Base-by-base conservation (phyloP, 2,329 filamentous ascomycete genomes). In the Colletotrichum sp. region DNA sequence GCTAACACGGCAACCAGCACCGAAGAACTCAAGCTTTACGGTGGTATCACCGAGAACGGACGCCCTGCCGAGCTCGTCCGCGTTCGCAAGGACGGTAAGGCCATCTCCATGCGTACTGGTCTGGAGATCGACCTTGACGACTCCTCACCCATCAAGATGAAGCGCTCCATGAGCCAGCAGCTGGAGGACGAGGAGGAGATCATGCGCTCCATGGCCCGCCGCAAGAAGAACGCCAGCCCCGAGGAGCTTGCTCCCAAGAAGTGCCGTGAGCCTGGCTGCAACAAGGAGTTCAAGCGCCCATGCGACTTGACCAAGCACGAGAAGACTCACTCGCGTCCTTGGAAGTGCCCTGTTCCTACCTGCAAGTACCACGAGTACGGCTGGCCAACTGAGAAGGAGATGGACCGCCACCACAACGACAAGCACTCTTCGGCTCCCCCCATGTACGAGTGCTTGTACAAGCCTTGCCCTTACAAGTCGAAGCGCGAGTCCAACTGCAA, bases 291-390 rank as follows among this genome's bases (percentile, higher is more conserved):
- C 87, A 97, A 97, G 85, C 93, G 97, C 75, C 95, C 95, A n/a
- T 98, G 97, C 84, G 97, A 99, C 83, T 87, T 98, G 73, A 98
- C 95, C 77, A 98, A 98, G 88, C 97, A 99, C 85, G 94, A 98
- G 86, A 99, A 98, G 88, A 98, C 96, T 0, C 97, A 99, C 83
- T 95, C 95, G 70, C 94, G 97, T 43, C 97, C 96, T 12, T 98
- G 94, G 94, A 99, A 99, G 87, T 99, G 97, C 84, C 90, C 92
- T 8, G 87, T 94, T 27, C 81, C 90, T 54, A 92, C 90, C 59
- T 98, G 97, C 93, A 98, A 97, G 82, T 98, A 98, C 84, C 92
- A 94, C 82, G 90, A 93, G 38, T 92, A 94, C 78, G 97, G 97
- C 64, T 98, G 96, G 94, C 96, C 97, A 6, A 98, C 97, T 0